Evolutionary conservation across 1,139 yeast genomes (phyloP), one percentile per base, ranked within the genome.

Genomic region (Candida mesenterica): DNA sequence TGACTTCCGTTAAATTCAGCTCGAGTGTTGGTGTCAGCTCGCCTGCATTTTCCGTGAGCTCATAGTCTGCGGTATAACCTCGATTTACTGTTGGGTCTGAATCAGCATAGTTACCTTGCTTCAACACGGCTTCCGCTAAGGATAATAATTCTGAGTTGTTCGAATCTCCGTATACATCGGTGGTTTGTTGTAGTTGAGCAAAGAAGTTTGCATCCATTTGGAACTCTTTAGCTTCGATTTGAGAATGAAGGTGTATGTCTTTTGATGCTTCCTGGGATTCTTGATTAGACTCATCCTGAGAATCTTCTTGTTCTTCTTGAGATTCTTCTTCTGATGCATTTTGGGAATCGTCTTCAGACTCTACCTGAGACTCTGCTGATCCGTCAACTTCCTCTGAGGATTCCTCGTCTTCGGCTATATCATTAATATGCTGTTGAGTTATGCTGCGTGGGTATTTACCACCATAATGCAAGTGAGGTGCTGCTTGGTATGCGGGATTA

Each of bases 1-100:
- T 39, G 3, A 33, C 44, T 8, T 33, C 44, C 20, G 14, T 23
- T 8, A 37, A 41, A 5, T 24, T 4, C 17, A 13, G 15, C 28
- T 12, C 9, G 15, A 13, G 5, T 19, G 6, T 33, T 41, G 4
- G 24, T 12, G 23, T 28, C 13, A 3, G 32, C 29, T 4, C 35
- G 28, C 23, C 22, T 17, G 39, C 38, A 26, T 35, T 45, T 28
- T 48, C 51, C 7, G 56, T 49, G 14, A 46, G 33, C 34, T 55
- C 60, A 10, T 47, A 34, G 31, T 55, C 60, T 7, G 55, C 55
- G 31, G 45, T 45, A 37, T 54, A 54, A 2, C 57, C 60, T 5
- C 22, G 17, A 15, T 16, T 24, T 8, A 17, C n/a, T 12, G 15
- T 10, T 13, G 28, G 15, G 5, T 25, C 28, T 7, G 26, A 13